Conservation (phyloP, 257 asterid species). For the Perilla frutescens region DNA sequence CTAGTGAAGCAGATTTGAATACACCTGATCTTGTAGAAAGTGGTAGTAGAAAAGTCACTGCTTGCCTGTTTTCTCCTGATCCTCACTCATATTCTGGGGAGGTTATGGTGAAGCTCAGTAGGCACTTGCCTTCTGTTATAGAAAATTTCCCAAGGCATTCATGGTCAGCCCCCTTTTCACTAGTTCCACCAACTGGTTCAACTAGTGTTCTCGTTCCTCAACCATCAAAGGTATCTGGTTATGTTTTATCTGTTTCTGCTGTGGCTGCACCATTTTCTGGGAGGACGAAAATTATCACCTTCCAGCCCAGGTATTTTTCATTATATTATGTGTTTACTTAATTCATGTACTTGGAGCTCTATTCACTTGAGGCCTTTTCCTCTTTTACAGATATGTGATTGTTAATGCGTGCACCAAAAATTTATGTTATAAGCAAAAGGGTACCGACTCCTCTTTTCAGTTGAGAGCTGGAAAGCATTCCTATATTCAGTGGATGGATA, state of each 20-base stretch:
- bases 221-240: conserved; percentile 68
- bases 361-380: conserved; percentile 19
- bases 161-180: conserved; percentile 86
- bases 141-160: conserved; percentile 55
- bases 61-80: conserved; percentile 88
- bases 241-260: conserved; percentile 82
- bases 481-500: conserved; percentile 85
- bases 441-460: conserved; percentile 66
- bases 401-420: conserved; percentile 89
- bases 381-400: conserved; percentile 74
- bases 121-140: conserved; percentile 54
- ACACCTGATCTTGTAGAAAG: conserved; percentile 49
- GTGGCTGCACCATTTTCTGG: conserved; percentile 88
- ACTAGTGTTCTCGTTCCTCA: conserved; percentile 81
- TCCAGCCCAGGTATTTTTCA: conserved; percentile 81
- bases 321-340: conserved; percentile 28
- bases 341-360: conserved; percentile 28
- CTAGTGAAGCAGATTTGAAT: conserved; percentile 47
- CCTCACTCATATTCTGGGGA: conserved; percentile 74
- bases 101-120: conserved; percentile 67
- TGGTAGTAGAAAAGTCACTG: conserved; percentile 53
- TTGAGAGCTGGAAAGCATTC: conserved; percentile 79
- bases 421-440: conserved; percentile 91
- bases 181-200: conserved; percentile 94
- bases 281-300: conserved; percentile 81